phyloP scores from a whole-genome alignment of 23 red algal species.

The Gracilaria domingensis region DNA sequence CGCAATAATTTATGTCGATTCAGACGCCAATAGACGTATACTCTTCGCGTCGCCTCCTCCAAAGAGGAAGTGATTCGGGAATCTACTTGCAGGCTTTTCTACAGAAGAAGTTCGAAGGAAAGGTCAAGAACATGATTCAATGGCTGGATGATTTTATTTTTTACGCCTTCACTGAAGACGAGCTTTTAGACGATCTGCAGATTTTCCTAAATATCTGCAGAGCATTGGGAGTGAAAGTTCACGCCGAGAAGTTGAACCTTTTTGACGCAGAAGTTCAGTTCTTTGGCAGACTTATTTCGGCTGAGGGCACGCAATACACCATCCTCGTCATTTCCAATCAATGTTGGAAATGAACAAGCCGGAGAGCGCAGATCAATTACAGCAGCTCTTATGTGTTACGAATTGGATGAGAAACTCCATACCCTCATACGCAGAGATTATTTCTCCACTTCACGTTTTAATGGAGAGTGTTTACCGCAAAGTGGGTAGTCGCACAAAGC shows the following conservation, averaged over 20 bases:
- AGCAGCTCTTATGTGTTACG: conserved; percentile 27
- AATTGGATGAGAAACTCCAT: conserved; percentile 7
- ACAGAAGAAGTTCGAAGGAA: background rate
- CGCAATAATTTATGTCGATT: background rate
- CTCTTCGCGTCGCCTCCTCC: conserved; percentile 4
- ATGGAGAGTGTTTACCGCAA: background rate
- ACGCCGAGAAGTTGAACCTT: background rate
- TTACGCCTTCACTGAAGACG: background rate
- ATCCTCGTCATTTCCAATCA: background rate
- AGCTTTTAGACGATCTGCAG: background rate
- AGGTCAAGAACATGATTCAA: background rate
- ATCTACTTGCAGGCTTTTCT: background rate
- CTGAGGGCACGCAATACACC: background rate
- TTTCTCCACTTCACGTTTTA: background rate
- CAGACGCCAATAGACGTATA: background rate
- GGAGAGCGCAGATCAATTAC: background rate
- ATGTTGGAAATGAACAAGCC: background rate
- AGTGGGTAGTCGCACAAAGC: background rate
- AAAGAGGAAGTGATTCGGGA: background rate
- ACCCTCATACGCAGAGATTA: background rate
- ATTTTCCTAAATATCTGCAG: background rate
- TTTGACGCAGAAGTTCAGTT: background rate
- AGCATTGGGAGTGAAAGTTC: background rate
- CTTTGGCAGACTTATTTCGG: background rate
- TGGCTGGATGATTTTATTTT: conserved; percentile 41